Base-by-base conservation (phyloP, 495 filamentous ascomycete species). In the Penicillium simplicissimum region DNA sequence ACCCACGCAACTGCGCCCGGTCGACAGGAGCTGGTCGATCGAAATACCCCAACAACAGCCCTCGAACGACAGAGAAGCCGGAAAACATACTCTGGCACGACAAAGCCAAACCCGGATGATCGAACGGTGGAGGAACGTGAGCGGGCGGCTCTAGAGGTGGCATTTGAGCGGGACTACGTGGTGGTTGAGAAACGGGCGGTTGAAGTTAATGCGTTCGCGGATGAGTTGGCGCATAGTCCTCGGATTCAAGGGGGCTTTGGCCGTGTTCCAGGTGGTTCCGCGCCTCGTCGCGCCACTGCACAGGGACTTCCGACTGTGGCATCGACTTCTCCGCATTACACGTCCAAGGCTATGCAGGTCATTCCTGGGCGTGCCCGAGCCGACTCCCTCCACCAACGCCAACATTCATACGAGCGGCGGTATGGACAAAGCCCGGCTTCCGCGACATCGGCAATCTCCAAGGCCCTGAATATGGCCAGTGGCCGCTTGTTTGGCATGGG, bases 151-250 rank as follows among this genome's bases (percentile, higher is more conserved):
- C 91, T 96, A 65, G 93, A 96, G 57, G 85, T 95, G 6, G 91
- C 90, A 1, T 90, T 96, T 70, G 92, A 96, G 69, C 82, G 93
- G 63, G 95, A 97, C 65, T 98, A 97, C 64, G 94, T 98, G 36
- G 76, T 98, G 17, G 91, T 98, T 19, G 96, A 98, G 74, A 98
- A 97, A 78, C 88, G 88, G 54, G 88, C 89, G 8, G 93, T 98
- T 4, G 92, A 97, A 72, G 94, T 98, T 31, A 97, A 98, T 76
- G 94, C 95, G 4, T 91, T 98, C 70, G 95, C 95, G 9, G 95
- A 98, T 70, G 93, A 98, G 72, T 77, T 98, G 63, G 92, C 91
- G 17, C 86, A 91, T 49, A 91, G 90, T 59, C 88, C 88, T 34
- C 79, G 81, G 40, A 83, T 88, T 57, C 78, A 78, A 51, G 71